Percentiles rank a stretch among this genome's conserved stretches.
phyloP scores from a whole-genome alignment of 345 rosid species.

The Jatropha curcas region DNA sequence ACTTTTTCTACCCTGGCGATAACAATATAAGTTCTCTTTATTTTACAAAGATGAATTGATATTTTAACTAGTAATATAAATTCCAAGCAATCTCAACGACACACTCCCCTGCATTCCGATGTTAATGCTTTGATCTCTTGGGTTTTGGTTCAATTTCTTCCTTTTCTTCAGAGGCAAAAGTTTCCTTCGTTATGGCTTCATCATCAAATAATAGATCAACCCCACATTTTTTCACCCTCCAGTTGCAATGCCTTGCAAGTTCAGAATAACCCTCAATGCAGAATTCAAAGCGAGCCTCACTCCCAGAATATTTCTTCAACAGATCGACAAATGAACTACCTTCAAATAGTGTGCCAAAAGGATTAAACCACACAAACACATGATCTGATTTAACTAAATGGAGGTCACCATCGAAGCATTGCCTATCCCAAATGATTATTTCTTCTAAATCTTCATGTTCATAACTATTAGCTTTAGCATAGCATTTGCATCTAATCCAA shows the following conservation, averaged over 20 bases:
- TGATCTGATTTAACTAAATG: conserved; percentile 7
- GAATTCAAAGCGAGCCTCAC: not conserved
- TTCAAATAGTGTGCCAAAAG: too few species aligned
- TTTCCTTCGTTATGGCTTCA: not conserved
- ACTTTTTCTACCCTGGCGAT: too few species aligned
- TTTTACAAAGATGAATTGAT: too few species aligned
- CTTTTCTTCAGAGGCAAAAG: not conserved
- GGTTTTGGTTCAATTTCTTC: not conserved
- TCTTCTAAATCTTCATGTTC: not conserved
- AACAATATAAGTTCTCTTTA: too few species aligned
- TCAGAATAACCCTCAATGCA: not conserved
- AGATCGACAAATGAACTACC: too few species aligned
- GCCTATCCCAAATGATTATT: not conserved
- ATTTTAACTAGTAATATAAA: too few species aligned
- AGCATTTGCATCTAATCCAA: not conserved
- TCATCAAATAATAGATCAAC: not conserved
- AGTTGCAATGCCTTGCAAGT: not conserved
- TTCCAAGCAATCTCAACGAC: too few species aligned
- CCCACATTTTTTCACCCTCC: not conserved
- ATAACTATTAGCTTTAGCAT: not conserved
- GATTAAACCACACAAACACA: not conserved
- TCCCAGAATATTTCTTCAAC: not conserved
- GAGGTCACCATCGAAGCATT: not conserved
- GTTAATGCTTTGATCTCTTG: not conserved
- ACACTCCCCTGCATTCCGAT: too few species aligned